These are phyloP conservation scores for Forsythia suspensa DNA, from an alignment of 257 asterid genomes.

Conservation along the genomic window DNA sequence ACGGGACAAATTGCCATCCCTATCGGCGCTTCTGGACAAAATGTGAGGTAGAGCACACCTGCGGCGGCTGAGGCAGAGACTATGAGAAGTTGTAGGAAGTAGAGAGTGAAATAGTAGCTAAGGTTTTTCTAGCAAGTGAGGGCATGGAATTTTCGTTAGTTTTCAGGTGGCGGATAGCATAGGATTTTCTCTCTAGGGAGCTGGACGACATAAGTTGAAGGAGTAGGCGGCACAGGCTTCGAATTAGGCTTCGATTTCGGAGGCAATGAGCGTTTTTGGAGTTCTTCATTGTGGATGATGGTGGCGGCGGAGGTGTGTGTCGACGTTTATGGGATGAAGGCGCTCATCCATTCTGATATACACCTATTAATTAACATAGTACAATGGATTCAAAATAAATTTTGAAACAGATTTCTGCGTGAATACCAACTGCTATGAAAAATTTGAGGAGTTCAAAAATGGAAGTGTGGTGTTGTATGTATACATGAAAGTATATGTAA, in stretches of 20 bases:
- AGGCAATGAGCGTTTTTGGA: background rate
- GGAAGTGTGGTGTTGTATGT: background rate
- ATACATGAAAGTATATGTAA: background rate
- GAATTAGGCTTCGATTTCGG: background rate
- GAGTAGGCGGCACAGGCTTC: constrained; percentile 20
- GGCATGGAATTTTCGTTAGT: constrained; percentile 30
- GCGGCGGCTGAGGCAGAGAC: constrained; percentile 56
- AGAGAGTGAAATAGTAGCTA: constrained; percentile 48
- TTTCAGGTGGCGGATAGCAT: constrained; percentile 41
- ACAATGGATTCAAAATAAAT: background rate
- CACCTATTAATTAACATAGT: background rate
- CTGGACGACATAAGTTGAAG: constrained; percentile 39
- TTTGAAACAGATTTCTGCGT: background rate
- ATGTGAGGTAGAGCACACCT: constrained; percentile 66
- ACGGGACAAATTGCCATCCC: too few species aligned
- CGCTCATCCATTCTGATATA: constrained; percentile 18
- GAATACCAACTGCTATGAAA: background rate
- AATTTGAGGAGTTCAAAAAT: background rate
- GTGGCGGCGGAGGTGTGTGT: background rate
- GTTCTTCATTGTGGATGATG: background rate
- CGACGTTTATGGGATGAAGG: constrained; percentile 19
- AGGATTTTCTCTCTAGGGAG: constrained; percentile 43
- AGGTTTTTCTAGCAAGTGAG: constrained; percentile 38
- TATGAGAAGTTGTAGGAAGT: constrained; percentile 42
- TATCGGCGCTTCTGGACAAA: constrained; percentile 63